Percentiles rank a stretch among this genome's conserved stretches.
These are phyloP conservation scores for Oemleria cerasiformis DNA, from an alignment of 306 rosid species.

Conservation along the genomic window DNA sequence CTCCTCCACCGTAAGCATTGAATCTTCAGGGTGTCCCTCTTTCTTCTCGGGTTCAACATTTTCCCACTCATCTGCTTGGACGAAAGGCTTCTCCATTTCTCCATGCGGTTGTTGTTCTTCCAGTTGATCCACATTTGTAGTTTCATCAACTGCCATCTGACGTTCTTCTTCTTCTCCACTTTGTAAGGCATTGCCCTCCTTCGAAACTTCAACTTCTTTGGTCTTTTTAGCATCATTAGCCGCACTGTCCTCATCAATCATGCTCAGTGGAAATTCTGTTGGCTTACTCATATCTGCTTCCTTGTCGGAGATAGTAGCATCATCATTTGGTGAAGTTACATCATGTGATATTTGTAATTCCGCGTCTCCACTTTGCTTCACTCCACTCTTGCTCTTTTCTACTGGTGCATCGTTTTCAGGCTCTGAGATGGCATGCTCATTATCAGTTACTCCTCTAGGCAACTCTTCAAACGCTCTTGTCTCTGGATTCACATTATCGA, in stretches of 20 bases:
- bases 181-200: not conserved
- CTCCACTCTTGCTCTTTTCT: not conserved
- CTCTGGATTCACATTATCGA: not conserved
- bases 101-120: slow-evolving; percentile 3
- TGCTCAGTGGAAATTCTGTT: slow-evolving; percentile 18
- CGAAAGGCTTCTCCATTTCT: slow-evolving; percentile 24
- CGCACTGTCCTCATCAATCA: slow-evolving; percentile 12
- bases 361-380: not conserved
- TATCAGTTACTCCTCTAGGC: slow-evolving; percentile 23
- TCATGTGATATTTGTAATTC: not conserved
- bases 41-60: slow-evolving; percentile 15
- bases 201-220: not conserved
- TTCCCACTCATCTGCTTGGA: slow-evolving; percentile 23
- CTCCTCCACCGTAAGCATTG: not conserved
- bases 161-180: not conserved
- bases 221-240: not conserved
- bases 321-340: not conserved
- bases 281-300: not conserved
- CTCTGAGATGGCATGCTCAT: not conserved
- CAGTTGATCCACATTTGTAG: not conserved
- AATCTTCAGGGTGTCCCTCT: slow-evolving; percentile 12
- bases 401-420: slow-evolving; percentile 3
- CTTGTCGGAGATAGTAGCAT: not conserved
- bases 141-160: not conserved
- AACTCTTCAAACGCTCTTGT: slow-evolving; percentile 18